Base-by-base conservation (phyloP, 1,139 yeast genomes). In the Pichia sp. region DNA sequence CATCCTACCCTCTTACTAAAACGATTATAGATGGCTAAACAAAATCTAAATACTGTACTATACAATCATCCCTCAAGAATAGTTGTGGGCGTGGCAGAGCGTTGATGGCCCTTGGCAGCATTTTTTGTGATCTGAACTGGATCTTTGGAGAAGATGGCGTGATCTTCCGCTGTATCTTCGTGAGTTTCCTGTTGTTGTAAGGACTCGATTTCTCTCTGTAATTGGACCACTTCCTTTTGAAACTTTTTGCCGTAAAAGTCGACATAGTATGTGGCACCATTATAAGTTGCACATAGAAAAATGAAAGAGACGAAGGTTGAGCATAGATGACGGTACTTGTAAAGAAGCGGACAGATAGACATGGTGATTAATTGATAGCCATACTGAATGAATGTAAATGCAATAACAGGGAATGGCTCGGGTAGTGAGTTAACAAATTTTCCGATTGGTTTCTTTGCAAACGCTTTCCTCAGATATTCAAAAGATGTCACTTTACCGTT, bases 221-320 rank as follows among this genome's bases (percentile, higher is more conserved):
- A 66, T 52, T 73, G 72, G 22, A 66, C 63, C 27, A 88, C 85
- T 56, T 91, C 96, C 51, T 81, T 85, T 53, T 79, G 94, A 59
- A 83, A 78, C 51, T 86, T 69, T 54, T 80, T 83, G 40, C 94
- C 96, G 60, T 88, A 91, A 29, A 82, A 81, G 53, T 91, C 97
- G 40, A 91, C 71, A 55, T 91, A 91, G 55, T 85, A 91, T 1
- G 95, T 85, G 2, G 97, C 97, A 23, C 98, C 98, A 49, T 91
- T 88, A 58, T 82, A 85, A 33, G 87, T 69, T 3, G 97, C 94
- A 62, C 77, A 72, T 25, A 78, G 59, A 50, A 87, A 86, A 20
- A 91, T 85, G 38, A 72, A 67, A 3, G 76, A 59, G 43, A 91
- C 71, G 55, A 87, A 88, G 1, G 68, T 50, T 0, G 81, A 76